Evolutionary conservation across 495 filamentous ascomycete genomes (phyloP).

Genomic region (Aspergillus carlsbadensis): DNA sequence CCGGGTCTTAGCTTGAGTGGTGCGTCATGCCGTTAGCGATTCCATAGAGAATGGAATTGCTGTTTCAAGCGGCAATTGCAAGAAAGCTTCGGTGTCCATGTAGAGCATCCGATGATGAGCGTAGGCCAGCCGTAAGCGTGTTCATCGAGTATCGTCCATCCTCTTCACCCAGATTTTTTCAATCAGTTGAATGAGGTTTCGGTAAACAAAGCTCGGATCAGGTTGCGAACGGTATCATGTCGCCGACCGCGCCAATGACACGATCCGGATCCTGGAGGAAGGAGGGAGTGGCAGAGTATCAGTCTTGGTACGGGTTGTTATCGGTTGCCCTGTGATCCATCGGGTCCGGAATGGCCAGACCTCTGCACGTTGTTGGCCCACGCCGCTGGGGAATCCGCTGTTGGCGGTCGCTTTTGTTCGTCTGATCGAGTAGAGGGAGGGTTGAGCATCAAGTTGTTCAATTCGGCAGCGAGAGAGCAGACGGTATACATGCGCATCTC

Average conservation of each 20-base stretch:
- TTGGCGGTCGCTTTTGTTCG: slow-evolving; percentile 44
- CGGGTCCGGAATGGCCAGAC: slow-evolving; percentile 39
- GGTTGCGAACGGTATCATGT: background rate
- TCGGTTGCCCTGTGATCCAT: slow-evolving; percentile 35
- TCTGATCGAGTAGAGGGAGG: slow-evolving; percentile 29
- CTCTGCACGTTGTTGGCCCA: slow-evolving; percentile 64
- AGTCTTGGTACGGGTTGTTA: slow-evolving; percentile 19
- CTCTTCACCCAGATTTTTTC: slow-evolving; percentile 7
- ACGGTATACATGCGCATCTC: slow-evolving; percentile 79
- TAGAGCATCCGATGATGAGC: slow-evolving; percentile 13
- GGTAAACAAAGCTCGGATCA: background rate
- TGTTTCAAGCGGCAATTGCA: background rate
- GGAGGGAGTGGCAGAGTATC: background rate
- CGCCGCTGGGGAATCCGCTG: slow-evolving; percentile 60
- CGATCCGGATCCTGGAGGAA: background rate
- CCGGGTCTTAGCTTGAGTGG: background rate
- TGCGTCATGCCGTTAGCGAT: background rate
- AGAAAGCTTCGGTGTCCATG: slow-evolving; percentile 5
- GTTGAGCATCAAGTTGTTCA: slow-evolving; percentile 52
- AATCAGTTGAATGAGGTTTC: slow-evolving; percentile 12
- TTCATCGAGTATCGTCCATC: slow-evolving; percentile 12
- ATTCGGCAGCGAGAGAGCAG: slow-evolving; percentile 63
- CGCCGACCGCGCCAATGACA: background rate
- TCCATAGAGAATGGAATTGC: background rate
- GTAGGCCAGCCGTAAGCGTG: slow-evolving; percentile 11